Evolutionary conservation across 2,329 filamentous ascomycete species (phyloP), one percentile per base, ranked within the genome.

Genomic region (Neocucurbitaria cava): DNA sequence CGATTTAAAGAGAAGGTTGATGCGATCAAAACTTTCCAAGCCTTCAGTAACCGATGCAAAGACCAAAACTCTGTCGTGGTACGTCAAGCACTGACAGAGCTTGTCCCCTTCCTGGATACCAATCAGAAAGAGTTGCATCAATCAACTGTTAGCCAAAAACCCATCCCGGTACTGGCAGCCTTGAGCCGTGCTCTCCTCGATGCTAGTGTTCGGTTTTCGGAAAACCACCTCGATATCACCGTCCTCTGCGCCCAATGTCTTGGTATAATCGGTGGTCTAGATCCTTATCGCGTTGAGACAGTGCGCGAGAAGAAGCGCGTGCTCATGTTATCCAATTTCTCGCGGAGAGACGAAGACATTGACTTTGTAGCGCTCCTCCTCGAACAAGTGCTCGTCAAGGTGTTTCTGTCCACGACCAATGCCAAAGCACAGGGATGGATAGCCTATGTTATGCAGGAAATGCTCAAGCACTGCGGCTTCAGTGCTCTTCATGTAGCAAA

Each of bases 401-500:
- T 93, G 0, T 99, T 99, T 70, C 81, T 96, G 39, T 96, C 94
- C 1, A 90, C 91, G 1, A 95, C 90, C 0, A 96, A 97, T 71
- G 90, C 92, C 2, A 88, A 87, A 61, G 84, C 92, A 5, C 95
- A 98, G 74, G 93, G 92, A 0, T 96, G 96, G 70, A 82, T 99
- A 17, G 94, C 94, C 1, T 99, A 90, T 75, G 91, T 89, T 1
- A 97, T 99, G 87, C 95, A 99, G 75, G 89, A 96, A 66, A 83
- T 98, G 36, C 83, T 98, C 3, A 87, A 88, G 40, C 87, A 89
- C 62, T 91, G 90, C 68, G 88, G 89, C 24, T 88, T 97, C 68
- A 87, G 64, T 49, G 79, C 83, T 10, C 85, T 81, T 18, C 78
- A 82, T 35, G 78, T 78, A 26, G 73, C 82, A 17, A 79, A 82